These are phyloP conservation scores for Sporothrix phasma DNA, from an alignment of 2,329 filamentous ascomycete species.

Conservation along the genomic window DNA sequence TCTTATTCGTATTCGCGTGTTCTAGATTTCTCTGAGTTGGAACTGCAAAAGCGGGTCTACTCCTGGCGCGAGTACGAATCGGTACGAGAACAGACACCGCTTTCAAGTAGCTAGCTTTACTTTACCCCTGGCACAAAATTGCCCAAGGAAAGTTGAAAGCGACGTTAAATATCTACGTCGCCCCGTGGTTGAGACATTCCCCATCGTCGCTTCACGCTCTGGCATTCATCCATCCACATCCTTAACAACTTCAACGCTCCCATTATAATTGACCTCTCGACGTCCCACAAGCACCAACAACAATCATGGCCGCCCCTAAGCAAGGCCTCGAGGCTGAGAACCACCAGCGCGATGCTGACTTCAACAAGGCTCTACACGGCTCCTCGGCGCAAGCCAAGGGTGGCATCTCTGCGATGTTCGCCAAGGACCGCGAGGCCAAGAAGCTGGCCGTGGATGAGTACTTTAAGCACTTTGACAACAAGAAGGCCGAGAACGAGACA, in stretches of 20 bases:
- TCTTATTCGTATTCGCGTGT: constrained; percentile 20
- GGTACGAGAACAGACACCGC: constrained; percentile 2
- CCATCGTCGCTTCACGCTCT: not conserved
- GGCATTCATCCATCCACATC: not conserved
- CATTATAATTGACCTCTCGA: not conserved
- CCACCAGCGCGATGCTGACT: constrained; percentile 74
- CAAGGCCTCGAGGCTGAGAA: constrained; percentile 65
- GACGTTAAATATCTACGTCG: constrained; percentile 10
- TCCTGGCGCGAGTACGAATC: constrained; percentile 3
- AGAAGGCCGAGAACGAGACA: constrained; percentile 66
- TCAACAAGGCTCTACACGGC: constrained; percentile 82
- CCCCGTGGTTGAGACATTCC: not conserved
- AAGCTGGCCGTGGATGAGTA: constrained; percentile 66
- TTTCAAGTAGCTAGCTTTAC: no score
- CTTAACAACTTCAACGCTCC: not conserved
- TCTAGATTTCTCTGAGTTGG: constrained; percentile 1
- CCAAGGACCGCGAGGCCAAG: constrained; percentile 55
- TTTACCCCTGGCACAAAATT: constrained; percentile 15
- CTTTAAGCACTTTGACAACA: constrained; percentile 82
- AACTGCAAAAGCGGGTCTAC: constrained; percentile 1
- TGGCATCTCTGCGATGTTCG: constrained; percentile 73
- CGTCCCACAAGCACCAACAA: not conserved
- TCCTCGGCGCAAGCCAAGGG: constrained; percentile 57
- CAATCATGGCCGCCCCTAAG: constrained; percentile 14
- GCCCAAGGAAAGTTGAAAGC: not conserved